These are phyloP conservation scores for Annulohypoxylon bovei DNA, from an alignment of 495 filamentous ascomycete genomes.

Conservation along the genomic window DNA sequence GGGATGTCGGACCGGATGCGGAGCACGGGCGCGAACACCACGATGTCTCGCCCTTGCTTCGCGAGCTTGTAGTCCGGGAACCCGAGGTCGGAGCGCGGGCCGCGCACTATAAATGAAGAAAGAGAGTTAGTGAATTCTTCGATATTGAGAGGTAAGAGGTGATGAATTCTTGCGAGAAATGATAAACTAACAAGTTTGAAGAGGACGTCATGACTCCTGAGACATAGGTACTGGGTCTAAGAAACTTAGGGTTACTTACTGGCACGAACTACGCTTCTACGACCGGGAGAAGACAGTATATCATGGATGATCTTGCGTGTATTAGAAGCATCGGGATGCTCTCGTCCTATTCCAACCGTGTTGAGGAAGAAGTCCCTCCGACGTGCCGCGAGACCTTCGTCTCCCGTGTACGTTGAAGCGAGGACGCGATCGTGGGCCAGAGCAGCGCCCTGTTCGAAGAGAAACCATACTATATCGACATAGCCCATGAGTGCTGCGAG, in stretches of 20 bases:
- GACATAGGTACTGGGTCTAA: not conserved
- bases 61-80: constrained; percentile 31
- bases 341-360: constrained; percentile 13
- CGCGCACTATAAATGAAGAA: constrained; percentile 8
- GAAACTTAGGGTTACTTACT: constrained; percentile 10
- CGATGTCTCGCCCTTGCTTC: constrained; percentile 34
- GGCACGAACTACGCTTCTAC: constrained; percentile 20
- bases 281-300: constrained; percentile 24
- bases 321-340: constrained; percentile 12
- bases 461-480: constrained; percentile 32
- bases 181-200: too few relatives aligned
- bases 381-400: constrained; percentile 27
- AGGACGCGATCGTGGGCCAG: constrained; percentile 24
- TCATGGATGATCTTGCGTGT: constrained; percentile 18
- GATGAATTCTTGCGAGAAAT: too few relatives aligned
- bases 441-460: constrained; percentile 23
- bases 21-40: constrained; percentile 28
- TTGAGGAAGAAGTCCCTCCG: constrained; percentile 20
- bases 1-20: constrained; percentile 30
- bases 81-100: constrained; percentile 28
- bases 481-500: constrained; percentile 42
- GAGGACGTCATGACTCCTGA: not conserved
- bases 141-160: too few relatives aligned
- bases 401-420: constrained; percentile 23
- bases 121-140: not conserved